Conservation (phyloP, 1,284 basidiomycete species). For the Apiotrichum akiyoshidainum region DNA sequence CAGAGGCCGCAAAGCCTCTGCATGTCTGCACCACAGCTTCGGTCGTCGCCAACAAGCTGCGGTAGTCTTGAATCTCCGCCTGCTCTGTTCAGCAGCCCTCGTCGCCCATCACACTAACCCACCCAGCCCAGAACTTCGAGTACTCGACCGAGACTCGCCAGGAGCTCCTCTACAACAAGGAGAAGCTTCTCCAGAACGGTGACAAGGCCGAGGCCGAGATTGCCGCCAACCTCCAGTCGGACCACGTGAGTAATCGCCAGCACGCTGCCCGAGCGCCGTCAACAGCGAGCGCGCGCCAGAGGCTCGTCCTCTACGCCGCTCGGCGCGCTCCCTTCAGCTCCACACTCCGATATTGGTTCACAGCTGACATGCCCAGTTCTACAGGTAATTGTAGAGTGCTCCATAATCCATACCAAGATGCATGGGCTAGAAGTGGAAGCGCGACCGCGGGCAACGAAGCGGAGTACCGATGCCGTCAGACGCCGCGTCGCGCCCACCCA, state of each 20-base stretch:
- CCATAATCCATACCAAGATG: conserved; percentile 6
- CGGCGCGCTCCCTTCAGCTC: no score
- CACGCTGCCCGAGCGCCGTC: no score
- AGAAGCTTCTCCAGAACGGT: conserved; percentile 91
- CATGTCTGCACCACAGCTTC: not conserved
- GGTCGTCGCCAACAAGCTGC: not conserved
- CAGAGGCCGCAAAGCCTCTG: no score
- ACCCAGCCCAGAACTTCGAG: conserved; percentile 85
- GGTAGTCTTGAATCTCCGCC: not conserved
- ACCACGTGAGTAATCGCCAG: conserved; percentile 50
- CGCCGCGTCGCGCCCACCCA: no score
- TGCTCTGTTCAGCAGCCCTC: not conserved
- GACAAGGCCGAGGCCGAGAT: conserved; percentile 96
- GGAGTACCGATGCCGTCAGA: not conserved
- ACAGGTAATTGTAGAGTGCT: conserved; percentile 8
- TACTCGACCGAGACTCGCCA: conserved; percentile 97
- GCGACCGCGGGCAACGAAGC: not conserved
- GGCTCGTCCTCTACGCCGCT: no score
- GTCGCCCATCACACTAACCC: not conserved
- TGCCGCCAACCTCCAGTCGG: conserved; percentile 79
- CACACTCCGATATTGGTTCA: no score
- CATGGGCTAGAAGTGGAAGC: conserved; percentile 7
- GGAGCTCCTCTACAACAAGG: conserved; percentile 97
- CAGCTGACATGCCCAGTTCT: not conserved
- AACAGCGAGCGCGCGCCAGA: no score